Percentiles rank a stretch among this genome's conserved stretches.
Evolutionary conservation across 805 yeast species (phyloP).

Genomic region (Candida multigemmis): DNA sequence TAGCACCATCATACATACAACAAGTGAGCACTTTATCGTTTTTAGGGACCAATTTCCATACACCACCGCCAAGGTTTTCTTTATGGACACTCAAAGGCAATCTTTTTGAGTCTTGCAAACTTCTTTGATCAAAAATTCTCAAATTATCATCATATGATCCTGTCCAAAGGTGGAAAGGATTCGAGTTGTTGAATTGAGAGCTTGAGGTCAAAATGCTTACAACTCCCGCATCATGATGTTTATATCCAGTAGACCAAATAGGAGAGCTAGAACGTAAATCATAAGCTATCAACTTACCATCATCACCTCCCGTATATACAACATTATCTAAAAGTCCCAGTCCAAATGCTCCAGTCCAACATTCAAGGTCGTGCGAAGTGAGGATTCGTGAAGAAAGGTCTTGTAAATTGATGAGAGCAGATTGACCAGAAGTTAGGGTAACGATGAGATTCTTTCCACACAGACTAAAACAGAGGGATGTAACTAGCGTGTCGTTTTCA

Average conservation of each 20-base stretch:
- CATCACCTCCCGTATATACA: constrained; percentile 88
- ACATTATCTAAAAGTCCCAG: constrained; percentile 43
- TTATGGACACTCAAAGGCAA: constrained; percentile 26
- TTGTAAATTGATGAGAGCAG: constrained; percentile 35
- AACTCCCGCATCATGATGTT: constrained; percentile 86
- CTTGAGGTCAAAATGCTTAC: constrained; percentile 59
- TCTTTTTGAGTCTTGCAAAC: constrained; percentile 27
- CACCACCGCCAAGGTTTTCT: constrained; percentile 79
- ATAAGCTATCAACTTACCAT: constrained; percentile 63
- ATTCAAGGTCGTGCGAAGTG: constrained; percentile 60
- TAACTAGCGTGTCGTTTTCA: constrained; percentile 43
- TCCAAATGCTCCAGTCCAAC: constrained; percentile 83
- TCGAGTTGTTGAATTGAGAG: constrained; percentile 30
- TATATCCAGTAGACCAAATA: constrained; percentile 28
- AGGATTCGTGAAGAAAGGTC: constrained; percentile 17
- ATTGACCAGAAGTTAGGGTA: constrained; percentile 64
- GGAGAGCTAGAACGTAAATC: constrained; percentile 41
- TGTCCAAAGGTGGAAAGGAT: constrained; percentile 56
- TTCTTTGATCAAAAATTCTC: constrained; percentile 60
- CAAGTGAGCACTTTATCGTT: constrained; percentile 57
- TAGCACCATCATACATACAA: constrained; percentile 95
- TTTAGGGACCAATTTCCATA: constrained; percentile 80
- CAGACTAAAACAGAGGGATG: constrained; percentile 38
- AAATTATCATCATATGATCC: constrained; percentile 89
- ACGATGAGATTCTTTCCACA: constrained; percentile 12